Evolutionary conservation across 768 basidiomycete species (phyloP).

Genomic region (Boletellus sp.): DNA sequence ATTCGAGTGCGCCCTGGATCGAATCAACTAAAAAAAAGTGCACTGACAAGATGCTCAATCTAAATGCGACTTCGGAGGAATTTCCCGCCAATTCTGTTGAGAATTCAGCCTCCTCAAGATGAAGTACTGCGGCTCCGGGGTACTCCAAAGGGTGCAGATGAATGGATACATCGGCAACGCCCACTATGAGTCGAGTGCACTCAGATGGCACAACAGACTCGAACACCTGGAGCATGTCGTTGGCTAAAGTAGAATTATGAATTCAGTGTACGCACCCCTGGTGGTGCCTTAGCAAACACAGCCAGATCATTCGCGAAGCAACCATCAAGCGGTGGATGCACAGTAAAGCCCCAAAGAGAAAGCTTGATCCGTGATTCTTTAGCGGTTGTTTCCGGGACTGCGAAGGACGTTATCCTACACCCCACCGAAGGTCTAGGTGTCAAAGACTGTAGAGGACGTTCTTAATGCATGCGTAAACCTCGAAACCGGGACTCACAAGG

Average conservation of each 20-base stretch:
- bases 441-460: conserved; percentile 34
- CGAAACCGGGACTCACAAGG: conserved; percentile 44
- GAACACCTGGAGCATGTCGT: conserved; percentile 56
- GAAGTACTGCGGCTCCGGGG: conserved; percentile 62
- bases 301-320: conserved; percentile 59
- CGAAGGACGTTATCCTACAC: conserved; percentile 62
- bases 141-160: conserved; percentile 54
- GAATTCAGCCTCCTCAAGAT: conserved; percentile 65
- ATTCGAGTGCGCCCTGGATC: conserved; percentile 31
- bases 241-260: neutral
- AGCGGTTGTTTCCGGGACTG: conserved; percentile 54
- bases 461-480: conserved; percentile 1
- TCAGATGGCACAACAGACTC: conserved; percentile 92
- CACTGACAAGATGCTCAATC: conserved; percentile 45
- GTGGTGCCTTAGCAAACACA: conserved; percentile 74
- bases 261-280: conserved; percentile 61
- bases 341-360: conserved; percentile 60
- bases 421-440: conserved; percentile 52
- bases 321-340: conserved; percentile 58
- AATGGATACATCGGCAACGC: conserved; percentile 62
- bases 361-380: conserved; percentile 78
- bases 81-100: conserved; percentile 71
- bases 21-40: conserved; percentile 56
- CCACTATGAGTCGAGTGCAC: conserved; percentile 66
- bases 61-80: conserved; percentile 52